Evolutionary conservation across 371 early-diverging fungal genomes (phyloP).

Genomic region (Mortierella sp.): DNA sequence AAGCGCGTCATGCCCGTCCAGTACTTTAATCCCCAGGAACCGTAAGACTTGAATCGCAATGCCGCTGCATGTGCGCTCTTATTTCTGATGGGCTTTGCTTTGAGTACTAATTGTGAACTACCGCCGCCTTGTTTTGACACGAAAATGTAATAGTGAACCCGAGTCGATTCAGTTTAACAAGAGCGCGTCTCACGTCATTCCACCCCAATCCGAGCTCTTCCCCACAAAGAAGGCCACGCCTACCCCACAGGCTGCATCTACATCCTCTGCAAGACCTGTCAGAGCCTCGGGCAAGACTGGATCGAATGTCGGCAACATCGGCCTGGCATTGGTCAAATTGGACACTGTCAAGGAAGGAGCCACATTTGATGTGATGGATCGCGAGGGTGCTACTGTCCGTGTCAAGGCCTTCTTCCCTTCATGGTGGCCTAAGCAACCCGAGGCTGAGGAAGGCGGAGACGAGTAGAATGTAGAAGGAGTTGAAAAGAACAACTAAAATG

Average conservation of each 20-base stretch:
- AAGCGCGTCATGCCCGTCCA: slow-evolving; percentile 94
- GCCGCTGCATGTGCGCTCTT: not conserved
- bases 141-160: slow-evolving; percentile 55
- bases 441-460: slow-evolving; percentile 5
- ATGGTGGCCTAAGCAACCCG: slow-evolving; percentile 65
- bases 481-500: not conserved
- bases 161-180: slow-evolving; percentile 43
- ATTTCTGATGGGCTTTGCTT: not conserved
- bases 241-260: slow-evolving; percentile 21
- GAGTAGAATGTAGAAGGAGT: not conserved
- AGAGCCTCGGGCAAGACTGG: slow-evolving; percentile 75
- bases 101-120: not conserved
- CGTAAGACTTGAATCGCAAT: slow-evolving; percentile 40
- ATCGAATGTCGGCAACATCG: slow-evolving; percentile 81
- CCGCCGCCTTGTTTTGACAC: not conserved
- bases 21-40: slow-evolving; percentile 59
- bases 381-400: slow-evolving; percentile 57
- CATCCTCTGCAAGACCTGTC: slow-evolving; percentile 51
- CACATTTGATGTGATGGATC: slow-evolving; percentile 58
- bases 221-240: slow-evolving; percentile 34
- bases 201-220: slow-evolving; percentile 67
- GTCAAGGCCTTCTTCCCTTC: slow-evolving; percentile 67
- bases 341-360: slow-evolving; percentile 70
- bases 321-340: slow-evolving; percentile 88
- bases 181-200: slow-evolving; percentile 46